These are phyloP conservation scores for Tylopilus rubrobrunneus DNA, from an alignment of 768 basidiomycete genomes.

Conservation along the genomic window DNA sequence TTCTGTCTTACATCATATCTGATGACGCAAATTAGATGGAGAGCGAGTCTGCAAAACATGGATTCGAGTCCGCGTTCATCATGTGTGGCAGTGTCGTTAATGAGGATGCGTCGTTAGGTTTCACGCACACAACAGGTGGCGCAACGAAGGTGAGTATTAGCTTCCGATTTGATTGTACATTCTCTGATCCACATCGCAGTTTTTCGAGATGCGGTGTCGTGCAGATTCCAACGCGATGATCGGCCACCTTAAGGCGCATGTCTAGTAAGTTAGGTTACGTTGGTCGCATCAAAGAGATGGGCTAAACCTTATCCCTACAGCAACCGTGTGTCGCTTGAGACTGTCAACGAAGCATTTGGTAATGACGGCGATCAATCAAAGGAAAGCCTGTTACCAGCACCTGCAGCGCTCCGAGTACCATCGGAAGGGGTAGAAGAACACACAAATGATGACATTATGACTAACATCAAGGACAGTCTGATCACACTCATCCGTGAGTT, in stretches of 20 bases:
- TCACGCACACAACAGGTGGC: background rate
- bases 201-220: constrained; percentile 1
- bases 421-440: background rate
- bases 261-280: constrained; percentile 1
- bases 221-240: background rate
- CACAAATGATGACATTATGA: too few relatives aligned
- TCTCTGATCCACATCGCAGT: background rate
- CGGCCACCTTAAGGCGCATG: constrained; percentile 6
- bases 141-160: background rate
- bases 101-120: constrained; percentile 1
- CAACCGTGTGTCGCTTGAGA: constrained; percentile 5
- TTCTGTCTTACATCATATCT: too few relatives aligned
- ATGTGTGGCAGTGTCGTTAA: constrained; percentile 4
- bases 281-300: background rate
- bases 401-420: background rate
- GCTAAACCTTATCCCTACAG: background rate
- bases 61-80: constrained; percentile 1
- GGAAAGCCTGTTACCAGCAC: background rate
- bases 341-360: background rate
- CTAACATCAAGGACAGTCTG: too few relatives aligned
- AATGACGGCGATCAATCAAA: background rate
- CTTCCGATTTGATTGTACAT: background rate
- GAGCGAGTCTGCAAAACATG: background rate
- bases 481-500: too few relatives aligned
- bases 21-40: background rate